These are phyloP conservation scores for Cystoisospora suis DNA, from an alignment of 169 alveolate genomes.

Conservation along the genomic window DNA sequence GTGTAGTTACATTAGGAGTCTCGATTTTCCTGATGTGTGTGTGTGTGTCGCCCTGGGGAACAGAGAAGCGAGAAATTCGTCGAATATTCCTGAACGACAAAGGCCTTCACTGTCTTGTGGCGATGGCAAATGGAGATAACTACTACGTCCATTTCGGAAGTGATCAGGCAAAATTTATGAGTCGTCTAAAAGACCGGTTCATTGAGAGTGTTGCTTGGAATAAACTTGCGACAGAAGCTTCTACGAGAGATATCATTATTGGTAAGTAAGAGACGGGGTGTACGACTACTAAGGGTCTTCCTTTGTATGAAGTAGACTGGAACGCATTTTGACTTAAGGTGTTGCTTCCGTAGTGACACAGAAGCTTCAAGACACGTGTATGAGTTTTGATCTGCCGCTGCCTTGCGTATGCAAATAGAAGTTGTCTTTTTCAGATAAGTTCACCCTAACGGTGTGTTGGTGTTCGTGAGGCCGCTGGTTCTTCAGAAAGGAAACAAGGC, in stretches of 20 bases:
- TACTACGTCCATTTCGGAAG: slow-evolving; percentile 31
- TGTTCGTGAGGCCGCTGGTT: too few species aligned
- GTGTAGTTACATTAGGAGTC: not conserved
- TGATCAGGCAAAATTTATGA: not conserved
- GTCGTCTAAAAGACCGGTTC: slow-evolving; percentile 10
- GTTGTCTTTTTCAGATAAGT: too few species aligned
- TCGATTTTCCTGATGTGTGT: not conserved
- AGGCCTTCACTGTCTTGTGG: slow-evolving; percentile 38
- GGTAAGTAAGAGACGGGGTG: too few species aligned
- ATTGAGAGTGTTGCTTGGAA: slow-evolving; percentile 30
- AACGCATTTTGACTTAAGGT: too few species aligned
- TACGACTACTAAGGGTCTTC: too few species aligned
- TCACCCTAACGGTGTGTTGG: too few species aligned
- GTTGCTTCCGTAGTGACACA: too few species aligned
- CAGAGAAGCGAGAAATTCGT: slow-evolving; percentile 45
- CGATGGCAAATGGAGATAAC: slow-evolving; percentile 49
- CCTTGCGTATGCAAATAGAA: too few species aligned
- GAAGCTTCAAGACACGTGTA: too few species aligned
- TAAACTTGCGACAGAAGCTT: not conserved
- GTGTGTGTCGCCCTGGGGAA: not conserved
- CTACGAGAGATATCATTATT: slow-evolving; percentile 3
- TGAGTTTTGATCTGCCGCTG: too few species aligned
- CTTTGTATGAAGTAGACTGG: too few species aligned
- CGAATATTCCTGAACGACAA: slow-evolving; percentile 29
- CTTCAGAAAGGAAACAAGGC: too few species aligned